Base-by-base conservation (phyloP, 2,329 filamentous ascomycete genomes). In the Cercospora brassicicola region DNA sequence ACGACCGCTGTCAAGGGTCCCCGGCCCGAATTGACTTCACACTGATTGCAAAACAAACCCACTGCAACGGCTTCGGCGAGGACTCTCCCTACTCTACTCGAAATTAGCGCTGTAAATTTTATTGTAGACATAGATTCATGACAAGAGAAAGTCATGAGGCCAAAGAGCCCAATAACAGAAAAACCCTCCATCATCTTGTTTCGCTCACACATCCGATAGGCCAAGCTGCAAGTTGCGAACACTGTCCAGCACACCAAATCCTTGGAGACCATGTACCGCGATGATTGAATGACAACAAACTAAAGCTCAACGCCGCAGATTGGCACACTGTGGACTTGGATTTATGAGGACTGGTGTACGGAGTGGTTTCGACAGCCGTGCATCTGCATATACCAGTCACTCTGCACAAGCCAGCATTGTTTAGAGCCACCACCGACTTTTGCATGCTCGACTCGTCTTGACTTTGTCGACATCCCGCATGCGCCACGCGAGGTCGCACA, bases 101-200 rank as follows among this genome's bases (percentile, higher is more conserved):
- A 23, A 18, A 51, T 62, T 62, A 62, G 59, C 59, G 59, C 28
- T 62, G 59, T 62, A 62, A 1, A 51, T 9, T 33, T 3, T 62
- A 33, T 31, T 48, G 26, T 62, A 51, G 59, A 62, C 42, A 62
- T 62, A 62, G 59, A 62, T 20, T 30, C 23, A 51, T 42, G 42
- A 30, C 31, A 18, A 31, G 3, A 3, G 28, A 30, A 31, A 13
- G 28, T 28, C 30, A n/a, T 8, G 23, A 8, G 48, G 48, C 13
- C 23, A 1, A 26, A 28, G 20, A 55, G 23, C 20, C 20, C 48
- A 30, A 13, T 8, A 9, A 28, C 48, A 28, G 11, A 15, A 23
- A 55, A 13, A 13, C n/a, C 15, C 3, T 13, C 2, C 23, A 3
- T 11, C 13, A 26, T 26, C 30, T 6, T 2, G 28, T 28, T 3